Conservation (phyloP, 2,329 filamentous ascomycete species). For the Colletotrichum eremochloae region DNA sequence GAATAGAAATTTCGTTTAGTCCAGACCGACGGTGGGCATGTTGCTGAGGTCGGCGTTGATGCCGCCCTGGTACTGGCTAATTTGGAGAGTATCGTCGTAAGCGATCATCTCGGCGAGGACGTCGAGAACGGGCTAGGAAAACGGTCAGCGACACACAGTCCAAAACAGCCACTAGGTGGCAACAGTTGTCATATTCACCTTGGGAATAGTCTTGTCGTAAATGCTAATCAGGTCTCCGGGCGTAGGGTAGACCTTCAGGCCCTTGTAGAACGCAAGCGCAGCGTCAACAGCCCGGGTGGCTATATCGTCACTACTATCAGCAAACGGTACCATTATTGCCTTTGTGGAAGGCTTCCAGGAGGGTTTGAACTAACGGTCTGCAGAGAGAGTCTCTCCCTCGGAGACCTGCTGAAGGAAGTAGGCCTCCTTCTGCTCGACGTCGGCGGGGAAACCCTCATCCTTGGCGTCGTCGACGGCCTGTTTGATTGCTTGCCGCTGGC, state of each 20-base stretch:
- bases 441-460: conserved; percentile 90
- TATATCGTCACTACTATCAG: conserved; percentile 25
- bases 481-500: conserved; percentile 81
- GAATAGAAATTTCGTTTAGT: conserved; percentile 55
- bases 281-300: conserved; percentile 74
- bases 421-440: conserved; percentile 92
- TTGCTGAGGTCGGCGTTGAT: conserved; percentile 58
- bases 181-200: conserved; percentile 67
- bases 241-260: conserved; percentile 96
- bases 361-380: conserved; percentile 76
- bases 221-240: conserved; percentile 93
- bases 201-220: conserved; percentile 98
- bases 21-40: conserved; percentile 66
- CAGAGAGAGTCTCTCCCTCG: conserved; percentile 84
- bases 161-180: neutral
- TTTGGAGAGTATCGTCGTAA: conserved; percentile 80
- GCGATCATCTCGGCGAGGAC: conserved; percentile 98
- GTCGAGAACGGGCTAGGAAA: conserved; percentile 84
- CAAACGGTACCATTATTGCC: conserved; percentile 15
- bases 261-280: conserved; percentile 97
- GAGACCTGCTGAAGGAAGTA: conserved; percentile 98
- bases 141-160: conserved; percentile 42
- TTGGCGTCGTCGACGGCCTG: conserved; percentile 83
- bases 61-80: conserved; percentile 58
- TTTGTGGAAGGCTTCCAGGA: conserved; percentile 33